Evolutionary conservation across 306 rosid species (phyloP).

Genomic region (Fagus sylvatica): DNA sequence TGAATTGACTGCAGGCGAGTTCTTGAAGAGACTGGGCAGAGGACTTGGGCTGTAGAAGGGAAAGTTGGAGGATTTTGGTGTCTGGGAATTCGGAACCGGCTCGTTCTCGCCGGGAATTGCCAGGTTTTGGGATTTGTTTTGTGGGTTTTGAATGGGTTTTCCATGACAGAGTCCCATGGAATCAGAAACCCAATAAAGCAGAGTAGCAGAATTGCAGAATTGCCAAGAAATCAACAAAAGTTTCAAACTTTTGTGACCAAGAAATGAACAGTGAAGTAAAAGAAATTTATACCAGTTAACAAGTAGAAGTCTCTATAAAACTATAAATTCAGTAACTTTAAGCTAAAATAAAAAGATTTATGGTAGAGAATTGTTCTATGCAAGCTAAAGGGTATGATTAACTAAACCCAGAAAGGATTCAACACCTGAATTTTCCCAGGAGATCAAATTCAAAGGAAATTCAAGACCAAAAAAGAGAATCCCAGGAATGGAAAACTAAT

Average conservation of each 20-base stretch:
- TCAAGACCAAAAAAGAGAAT: conserved; percentile 13
- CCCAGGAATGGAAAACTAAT: conserved; percentile 22
- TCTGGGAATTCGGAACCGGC: conserved; percentile 30
- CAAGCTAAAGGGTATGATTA: conserved; percentile 24
- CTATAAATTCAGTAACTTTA: conserved; percentile 11
- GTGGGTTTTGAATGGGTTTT: conserved; percentile 52
- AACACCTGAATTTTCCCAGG: conserved; percentile 24
- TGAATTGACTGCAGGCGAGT: conserved; percentile 63
- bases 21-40: conserved; percentile 68
- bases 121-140: conserved; percentile 25
- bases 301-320: not conserved
- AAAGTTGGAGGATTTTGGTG: conserved; percentile 47
- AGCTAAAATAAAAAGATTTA: not conserved
- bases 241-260: conserved; percentile 6
- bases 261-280: not conserved
- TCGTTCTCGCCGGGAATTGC: conserved; percentile 24
- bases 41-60: conserved; percentile 96
- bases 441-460: conserved; percentile 23
- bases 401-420: conserved; percentile 27
- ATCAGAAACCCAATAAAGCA: conserved; percentile 27
- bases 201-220: conserved; percentile 11
- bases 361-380: not conserved
- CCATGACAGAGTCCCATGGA: conserved; percentile 83
- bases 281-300: conserved; percentile 14
- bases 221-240: conserved; percentile 9